A percentile compares a stretch with the other conserved stretches of the same genome.
phyloP scores from a whole-genome alignment of 441 rosid genomes.

The Mallotus japonicus region DNA sequence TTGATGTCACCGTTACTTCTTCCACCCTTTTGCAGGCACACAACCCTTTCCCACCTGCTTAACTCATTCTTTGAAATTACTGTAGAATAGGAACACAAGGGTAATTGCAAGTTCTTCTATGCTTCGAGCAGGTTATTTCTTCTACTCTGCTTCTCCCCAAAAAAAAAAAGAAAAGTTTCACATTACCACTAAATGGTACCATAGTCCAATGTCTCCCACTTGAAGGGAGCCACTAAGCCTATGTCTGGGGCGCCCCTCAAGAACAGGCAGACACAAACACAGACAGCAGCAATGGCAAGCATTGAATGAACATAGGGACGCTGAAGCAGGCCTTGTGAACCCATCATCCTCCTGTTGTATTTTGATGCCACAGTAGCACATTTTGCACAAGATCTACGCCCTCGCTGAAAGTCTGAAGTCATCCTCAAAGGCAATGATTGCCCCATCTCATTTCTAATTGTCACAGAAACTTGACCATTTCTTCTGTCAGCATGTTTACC shows the following conservation, averaged over 20 bases:
- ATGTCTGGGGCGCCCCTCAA: constrained; percentile 63
- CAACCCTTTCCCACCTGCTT: not conserved
- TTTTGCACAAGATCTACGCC: constrained; percentile 44
- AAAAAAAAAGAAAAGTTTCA: not conserved
- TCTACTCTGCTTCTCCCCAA: not conserved
- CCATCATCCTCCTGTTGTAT: constrained; percentile 43
- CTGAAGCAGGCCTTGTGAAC: constrained; percentile 68
- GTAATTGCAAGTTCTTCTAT: not conserved
- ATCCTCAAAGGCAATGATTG: constrained; percentile 27
- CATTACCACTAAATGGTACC: constrained; percentile 49
- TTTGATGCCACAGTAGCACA: constrained; percentile 60
- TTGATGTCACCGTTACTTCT: not conserved
- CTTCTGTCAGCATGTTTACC: constrained; percentile 61
- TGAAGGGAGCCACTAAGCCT: constrained; percentile 57
- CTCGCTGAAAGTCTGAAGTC: constrained; percentile 24
- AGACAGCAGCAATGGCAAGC: constrained; percentile 89
- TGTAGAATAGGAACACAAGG: not conserved
- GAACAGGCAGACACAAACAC: constrained; percentile 91
- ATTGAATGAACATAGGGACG: constrained; percentile 79
- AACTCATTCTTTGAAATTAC: not conserved
- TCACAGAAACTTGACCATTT: constrained; percentile 63
- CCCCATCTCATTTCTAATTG: constrained; percentile 41
- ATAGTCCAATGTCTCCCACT: constrained; percentile 71
- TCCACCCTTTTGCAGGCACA: not conserved
- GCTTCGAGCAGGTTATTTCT: constrained; percentile 1